Conservation (phyloP, 1,284 basidiomycete genomes). For the Malassezia pachydermatis region DNA sequence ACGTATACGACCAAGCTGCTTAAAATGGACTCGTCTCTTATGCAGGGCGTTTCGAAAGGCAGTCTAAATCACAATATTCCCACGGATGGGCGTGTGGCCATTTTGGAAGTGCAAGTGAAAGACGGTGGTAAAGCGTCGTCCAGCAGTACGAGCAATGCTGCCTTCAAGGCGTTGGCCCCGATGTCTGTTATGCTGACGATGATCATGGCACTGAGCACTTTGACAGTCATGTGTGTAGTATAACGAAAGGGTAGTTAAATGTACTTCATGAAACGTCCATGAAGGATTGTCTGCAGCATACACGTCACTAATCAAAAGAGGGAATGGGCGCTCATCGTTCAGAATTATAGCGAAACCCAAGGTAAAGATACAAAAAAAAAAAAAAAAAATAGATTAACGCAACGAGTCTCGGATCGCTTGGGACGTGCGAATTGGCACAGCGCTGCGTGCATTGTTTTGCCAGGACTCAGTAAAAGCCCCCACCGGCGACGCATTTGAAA, state of each 20-base stretch:
- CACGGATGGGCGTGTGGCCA: constrained; percentile 31
- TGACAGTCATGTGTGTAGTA: too few relatives aligned
- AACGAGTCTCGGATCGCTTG: not conserved
- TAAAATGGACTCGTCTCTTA: constrained; percentile 17
- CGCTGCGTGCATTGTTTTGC: not conserved
- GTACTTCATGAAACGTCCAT: too few relatives aligned
- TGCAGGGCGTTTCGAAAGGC: constrained; percentile 20
- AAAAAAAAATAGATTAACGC: too few relatives aligned
- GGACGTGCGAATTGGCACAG: not conserved
- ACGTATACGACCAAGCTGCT: constrained; percentile 27
- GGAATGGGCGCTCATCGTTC: too few relatives aligned
- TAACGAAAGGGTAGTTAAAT: too few relatives aligned
- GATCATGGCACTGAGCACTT: too few relatives aligned
- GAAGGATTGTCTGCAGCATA: too few relatives aligned
- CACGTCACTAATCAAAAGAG: too few relatives aligned
- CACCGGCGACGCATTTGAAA: constrained; percentile 6
- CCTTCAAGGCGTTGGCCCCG: not conserved
- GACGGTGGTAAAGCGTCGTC: not conserved
- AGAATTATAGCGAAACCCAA: too few relatives aligned
- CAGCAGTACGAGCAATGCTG: too few relatives aligned
- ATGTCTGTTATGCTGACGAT: not conserved
- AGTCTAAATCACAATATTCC: constrained; percentile 42
- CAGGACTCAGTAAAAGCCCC: constrained; percentile 12
- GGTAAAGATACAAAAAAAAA: too few relatives aligned
- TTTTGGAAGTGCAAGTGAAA: constrained; percentile 35